Percentiles rank a stretch among this genome's conserved stretches.
Conservation (phyloP, 2,329 filamentous ascomycete species). For the Xylariaceae sp. region DNA sequence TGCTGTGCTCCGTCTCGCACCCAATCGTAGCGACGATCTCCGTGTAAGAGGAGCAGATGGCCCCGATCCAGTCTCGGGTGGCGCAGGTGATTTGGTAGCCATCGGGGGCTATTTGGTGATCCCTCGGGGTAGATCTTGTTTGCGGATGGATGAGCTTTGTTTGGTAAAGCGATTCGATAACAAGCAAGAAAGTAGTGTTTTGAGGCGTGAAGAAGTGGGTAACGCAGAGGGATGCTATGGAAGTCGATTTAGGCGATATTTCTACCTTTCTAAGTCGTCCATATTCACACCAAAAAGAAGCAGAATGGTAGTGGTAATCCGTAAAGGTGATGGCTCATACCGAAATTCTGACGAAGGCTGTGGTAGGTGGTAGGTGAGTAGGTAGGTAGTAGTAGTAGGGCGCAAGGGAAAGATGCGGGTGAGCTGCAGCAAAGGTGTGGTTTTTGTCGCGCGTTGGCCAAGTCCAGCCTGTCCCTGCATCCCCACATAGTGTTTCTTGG, state of each 20-base stretch:
- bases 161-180: constrained; percentile 16
- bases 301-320: constrained; percentile 22
- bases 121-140: constrained; percentile 13
- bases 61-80: constrained; percentile 44
- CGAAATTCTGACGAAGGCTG: constrained; percentile 32
- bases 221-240: constrained; percentile 27
- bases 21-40: constrained; percentile 53
- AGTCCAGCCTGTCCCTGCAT: constrained; percentile 16
- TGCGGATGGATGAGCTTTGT: not conserved
- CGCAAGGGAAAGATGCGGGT: constrained; percentile 25
- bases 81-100: constrained; percentile 38
- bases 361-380: constrained; percentile 14
- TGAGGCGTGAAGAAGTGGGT: constrained; percentile 24
- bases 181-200: constrained; percentile 5
- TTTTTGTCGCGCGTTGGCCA: constrained; percentile 26
- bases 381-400: constrained; percentile 13
- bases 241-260: constrained; percentile 31
- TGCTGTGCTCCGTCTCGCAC: constrained; percentile 46
- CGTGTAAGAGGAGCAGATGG: constrained; percentile 43
- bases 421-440: not conserved
- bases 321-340: constrained; percentile 26
- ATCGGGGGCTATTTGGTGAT: constrained; percentile 17
- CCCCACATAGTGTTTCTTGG: constrained; percentile 21
- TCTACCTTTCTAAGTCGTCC: constrained; percentile 39
- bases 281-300: constrained; percentile 30